Evolutionary conservation across 345 rosid species (phyloP).

Genomic region (Aquilaria sinensis): DNA sequence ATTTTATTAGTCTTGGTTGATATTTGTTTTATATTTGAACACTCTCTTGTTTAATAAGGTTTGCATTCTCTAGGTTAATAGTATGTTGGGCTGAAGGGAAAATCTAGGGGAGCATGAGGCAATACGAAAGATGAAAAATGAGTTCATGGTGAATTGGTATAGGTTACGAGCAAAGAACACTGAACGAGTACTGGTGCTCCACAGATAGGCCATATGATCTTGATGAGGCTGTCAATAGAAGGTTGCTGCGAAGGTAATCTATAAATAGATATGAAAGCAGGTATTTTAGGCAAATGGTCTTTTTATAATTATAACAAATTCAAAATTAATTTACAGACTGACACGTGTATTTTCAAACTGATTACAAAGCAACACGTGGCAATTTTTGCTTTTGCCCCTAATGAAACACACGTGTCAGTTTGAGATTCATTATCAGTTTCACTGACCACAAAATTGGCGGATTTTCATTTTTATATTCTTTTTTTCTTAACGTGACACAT

Average conservation of each 20-base stretch:
- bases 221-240: slow-evolving; percentile 95
- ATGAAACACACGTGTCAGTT: no score
- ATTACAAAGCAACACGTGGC: no score
- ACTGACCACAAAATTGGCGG: no score
- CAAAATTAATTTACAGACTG: no score
- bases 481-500: no score
- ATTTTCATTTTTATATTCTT: no score
- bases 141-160: slow-evolving; percentile 96
- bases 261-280: no score
- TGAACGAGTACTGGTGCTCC: slow-evolving; percentile 86
- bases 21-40: slow-evolving; percentile 6
- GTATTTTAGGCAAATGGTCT: no score
- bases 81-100: slow-evolving; percentile 93
- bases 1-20: slow-evolving; percentile 12
- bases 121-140: slow-evolving; percentile 90
- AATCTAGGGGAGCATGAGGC: slow-evolving; percentile 86
- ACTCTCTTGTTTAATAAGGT: background rate
- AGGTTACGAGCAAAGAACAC: slow-evolving; percentile 76
- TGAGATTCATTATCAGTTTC: no score
- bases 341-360: no score
- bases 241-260: slow-evolving; percentile 73
- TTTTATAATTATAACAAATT: no score
- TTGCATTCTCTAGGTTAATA: slow-evolving; percentile 61
- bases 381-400: no score
- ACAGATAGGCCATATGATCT: slow-evolving; percentile 95